These are phyloP conservation scores for Pilatotrama ljubarskyi DNA, from an alignment of 768 basidiomycete genomes.

Conservation along the genomic window DNA sequence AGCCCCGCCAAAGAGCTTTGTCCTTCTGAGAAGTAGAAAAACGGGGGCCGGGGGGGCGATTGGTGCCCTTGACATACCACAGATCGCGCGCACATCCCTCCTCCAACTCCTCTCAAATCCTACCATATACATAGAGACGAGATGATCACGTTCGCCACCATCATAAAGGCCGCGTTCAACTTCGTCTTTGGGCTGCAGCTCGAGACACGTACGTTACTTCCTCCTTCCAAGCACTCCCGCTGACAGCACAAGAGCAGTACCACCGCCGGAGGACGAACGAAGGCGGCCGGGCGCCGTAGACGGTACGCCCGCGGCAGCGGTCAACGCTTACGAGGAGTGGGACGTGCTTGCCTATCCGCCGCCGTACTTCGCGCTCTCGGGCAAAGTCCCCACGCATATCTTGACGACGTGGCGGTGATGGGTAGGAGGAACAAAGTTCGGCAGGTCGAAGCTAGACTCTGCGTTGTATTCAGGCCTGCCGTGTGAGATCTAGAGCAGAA, in stretches of 20 bases:
- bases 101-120: not conserved
- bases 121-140: not conserved
- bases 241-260: not conserved
- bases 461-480: not conserved
- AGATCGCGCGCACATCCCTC: not conserved
- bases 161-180: slow-evolving; percentile 9
- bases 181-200: slow-evolving; percentile 9
- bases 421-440: not conserved
- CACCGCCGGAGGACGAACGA: not conserved
- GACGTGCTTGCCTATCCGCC: not conserved
- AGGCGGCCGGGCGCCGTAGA: not conserved
- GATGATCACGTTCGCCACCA: not conserved
- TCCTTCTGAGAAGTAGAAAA: not conserved
- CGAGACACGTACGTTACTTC: not conserved
- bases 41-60: too few species aligned
- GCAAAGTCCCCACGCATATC: slow-evolving; percentile 1
- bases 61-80: not conserved
- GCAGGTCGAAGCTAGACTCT: not conserved
- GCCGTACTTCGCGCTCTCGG: not conserved
- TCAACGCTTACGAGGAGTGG: not conserved
- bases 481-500: not conserved
- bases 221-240: not conserved
- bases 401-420: not conserved
- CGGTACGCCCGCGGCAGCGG: not conserved
- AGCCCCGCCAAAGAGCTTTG: not conserved